phyloP scores from a whole-genome alignment of 192 early-diverging fungal species.

The Backusella luteola region DNA sequence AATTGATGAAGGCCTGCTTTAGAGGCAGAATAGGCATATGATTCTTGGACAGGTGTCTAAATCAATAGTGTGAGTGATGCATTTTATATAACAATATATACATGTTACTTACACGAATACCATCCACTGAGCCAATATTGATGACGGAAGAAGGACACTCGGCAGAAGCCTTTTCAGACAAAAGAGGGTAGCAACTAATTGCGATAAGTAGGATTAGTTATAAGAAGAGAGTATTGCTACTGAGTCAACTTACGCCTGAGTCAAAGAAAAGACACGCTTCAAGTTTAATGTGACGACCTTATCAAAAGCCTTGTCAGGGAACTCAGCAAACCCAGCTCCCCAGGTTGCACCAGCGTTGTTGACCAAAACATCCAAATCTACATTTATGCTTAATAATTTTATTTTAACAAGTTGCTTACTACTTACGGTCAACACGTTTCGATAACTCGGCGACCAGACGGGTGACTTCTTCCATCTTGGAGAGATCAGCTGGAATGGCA shows the following conservation, averaged over 20 bases:
- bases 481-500: slow-evolving; percentile 71
- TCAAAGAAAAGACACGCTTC: slow-evolving; percentile 78
- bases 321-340: slow-evolving; percentile 49
- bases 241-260: slow-evolving; percentile 49
- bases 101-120: slow-evolving; percentile 31
- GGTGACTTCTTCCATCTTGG: slow-evolving; percentile 53
- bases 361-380: slow-evolving; percentile 79
- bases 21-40: slow-evolving; percentile 73
- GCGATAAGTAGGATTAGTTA: not conserved
- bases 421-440: slow-evolving; percentile 56
- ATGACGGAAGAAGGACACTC: slow-evolving; percentile 75
- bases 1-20: slow-evolving; percentile 81
- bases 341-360: slow-evolving; percentile 85
- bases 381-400: not conserved
- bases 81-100: not conserved
- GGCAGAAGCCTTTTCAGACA: slow-evolving; percentile 53
- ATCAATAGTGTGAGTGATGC: not conserved
- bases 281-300: slow-evolving; percentile 87
- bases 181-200: slow-evolving; percentile 59
- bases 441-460: slow-evolving; percentile 54
- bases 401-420: not conserved
- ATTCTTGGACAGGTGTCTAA: slow-evolving; percentile 36
- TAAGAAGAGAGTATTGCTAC: no score
- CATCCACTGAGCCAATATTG: slow-evolving; percentile 83
- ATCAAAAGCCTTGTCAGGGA: slow-evolving; percentile 62